Percentiles rank a stretch among this genome's conserved stretches.
These are phyloP conservation scores for Candida nitratophila DNA, from an alignment of 805 yeast species.

Conservation along the genomic window DNA sequence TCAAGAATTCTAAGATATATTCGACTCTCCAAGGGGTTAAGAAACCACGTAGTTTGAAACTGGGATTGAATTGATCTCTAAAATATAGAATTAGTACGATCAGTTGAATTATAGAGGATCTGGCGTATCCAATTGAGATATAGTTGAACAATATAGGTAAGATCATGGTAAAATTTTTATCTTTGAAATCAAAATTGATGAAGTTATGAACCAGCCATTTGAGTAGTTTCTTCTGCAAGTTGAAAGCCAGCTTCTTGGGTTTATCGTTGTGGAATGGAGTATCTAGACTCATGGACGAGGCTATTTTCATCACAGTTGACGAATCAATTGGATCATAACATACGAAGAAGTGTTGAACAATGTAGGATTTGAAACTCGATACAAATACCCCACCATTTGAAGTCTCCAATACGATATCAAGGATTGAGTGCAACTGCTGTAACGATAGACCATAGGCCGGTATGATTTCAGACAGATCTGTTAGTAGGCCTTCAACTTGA, in stretches of 20 bases:
- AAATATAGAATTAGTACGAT: constrained; percentile 13
- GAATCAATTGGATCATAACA: constrained; percentile 19
- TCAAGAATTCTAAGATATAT: constrained; percentile 12
- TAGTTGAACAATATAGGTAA: constrained; percentile 18
- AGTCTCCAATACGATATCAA: constrained; percentile 14
- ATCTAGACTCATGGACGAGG: constrained; percentile 15
- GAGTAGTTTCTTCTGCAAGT: constrained; percentile 13
- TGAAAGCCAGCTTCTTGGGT: constrained; percentile 4
- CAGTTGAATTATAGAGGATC: constrained; percentile 14
- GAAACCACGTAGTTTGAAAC: constrained; percentile 12
- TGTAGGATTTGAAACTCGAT: constrained; percentile 7
- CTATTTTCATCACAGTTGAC: constrained; percentile 11
- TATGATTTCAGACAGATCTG: constrained; percentile 1
- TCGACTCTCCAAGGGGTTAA: constrained; percentile 16
- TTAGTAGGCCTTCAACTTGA: background rate
- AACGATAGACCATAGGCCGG: constrained; percentile 18
- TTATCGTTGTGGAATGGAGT: constrained; percentile 4
- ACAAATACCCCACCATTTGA: constrained; percentile 8
- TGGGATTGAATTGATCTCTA: constrained; percentile 12
- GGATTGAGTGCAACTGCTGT: constrained; percentile 10
- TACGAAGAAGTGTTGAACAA: constrained; percentile 8
- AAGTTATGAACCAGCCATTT: constrained; percentile 15
- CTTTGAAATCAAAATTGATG: constrained; percentile 11
- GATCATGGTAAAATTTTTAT: constrained; percentile 11
- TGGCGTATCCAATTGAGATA: constrained; percentile 21